Base-by-base conservation (phyloP, 192 early-diverging fungal genomes). In the Coemansia sp. region DNA sequence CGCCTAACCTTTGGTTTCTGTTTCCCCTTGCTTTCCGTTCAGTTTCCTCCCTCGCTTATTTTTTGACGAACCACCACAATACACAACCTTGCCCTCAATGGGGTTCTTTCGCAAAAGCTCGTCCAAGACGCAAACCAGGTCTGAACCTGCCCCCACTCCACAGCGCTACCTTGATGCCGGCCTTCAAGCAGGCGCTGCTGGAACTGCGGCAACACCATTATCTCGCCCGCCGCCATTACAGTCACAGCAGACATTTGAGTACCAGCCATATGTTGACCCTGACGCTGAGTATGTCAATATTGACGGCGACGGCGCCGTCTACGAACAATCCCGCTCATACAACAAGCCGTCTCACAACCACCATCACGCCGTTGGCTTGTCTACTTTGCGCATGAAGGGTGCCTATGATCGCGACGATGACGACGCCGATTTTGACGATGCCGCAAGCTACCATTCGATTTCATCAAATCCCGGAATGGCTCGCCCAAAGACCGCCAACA, bases 401-500 rank as follows among this genome's bases (percentile, higher is more conserved):
- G 56, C 67, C 44, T 77, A 57, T 41, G 57, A 53, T 41, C 59
- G 61, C n/a, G 52, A 61, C 19, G 57, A 64, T 18, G 48, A 51
- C 25, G 59, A 51, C 37, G 34, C 34, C 7, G 71, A 80, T 50
- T 71, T 76, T 67, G 78, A 80, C 45, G 78, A 80, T 54, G 68
- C 78, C 33, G 72, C 73, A 23, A 80, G 78, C 73, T 80, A 80
- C 66, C 78, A 80, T 48, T 80, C 78, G 39, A 75, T 57, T 15
- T 68, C 72, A 17, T 80, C 78, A 6, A 71, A 66, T 56, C 71
- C 65, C 1, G 73, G 62, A 25, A 45, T 57, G 46, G n/a, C 56
- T n/a, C 51, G 56, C n/a, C 34, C 62, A 11, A 55, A 40, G 53
- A 27, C 40, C 12, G 53, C 39, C 19, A 42, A 42, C 13, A 39